Evolutionary conservation across 352 stramenopile genomes (phyloP).

Genomic region (Phytophthora pistaciae): DNA sequence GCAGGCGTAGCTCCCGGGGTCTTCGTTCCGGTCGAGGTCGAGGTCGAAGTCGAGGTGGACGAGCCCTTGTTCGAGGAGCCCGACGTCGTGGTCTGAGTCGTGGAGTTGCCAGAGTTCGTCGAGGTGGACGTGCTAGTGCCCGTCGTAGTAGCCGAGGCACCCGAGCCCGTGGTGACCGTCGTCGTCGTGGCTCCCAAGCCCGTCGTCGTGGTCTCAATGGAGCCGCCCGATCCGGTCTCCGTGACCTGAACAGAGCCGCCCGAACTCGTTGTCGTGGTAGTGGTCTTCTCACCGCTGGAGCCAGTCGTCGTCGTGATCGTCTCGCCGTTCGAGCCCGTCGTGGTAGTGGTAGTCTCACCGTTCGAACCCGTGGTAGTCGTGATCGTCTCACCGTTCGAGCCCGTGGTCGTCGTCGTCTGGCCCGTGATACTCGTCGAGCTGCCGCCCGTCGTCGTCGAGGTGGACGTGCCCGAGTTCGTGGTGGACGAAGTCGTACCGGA

Average conservation of each 20-base stretch:
- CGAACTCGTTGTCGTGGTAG: slow-evolving; percentile 29
- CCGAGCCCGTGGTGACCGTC: slow-evolving; percentile 20
- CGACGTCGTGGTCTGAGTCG: slow-evolving; percentile 19
- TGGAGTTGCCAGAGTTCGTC: slow-evolving; percentile 18
- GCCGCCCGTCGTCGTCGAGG: slow-evolving; percentile 13
- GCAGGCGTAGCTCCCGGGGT: slow-evolving; percentile 17
- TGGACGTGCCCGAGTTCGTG: slow-evolving; percentile 11
- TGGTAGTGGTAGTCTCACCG: slow-evolving; percentile 20
- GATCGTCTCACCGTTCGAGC: slow-evolving; percentile 6
- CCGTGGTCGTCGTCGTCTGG: slow-evolving; percentile 21
- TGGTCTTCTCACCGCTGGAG: slow-evolving; percentile 16
- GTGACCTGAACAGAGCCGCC: slow-evolving; percentile 24
- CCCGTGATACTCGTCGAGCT: slow-evolving; percentile 20
- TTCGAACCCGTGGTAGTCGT: slow-evolving; percentile 21
- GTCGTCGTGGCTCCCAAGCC: slow-evolving; percentile 14
- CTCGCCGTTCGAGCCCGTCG: slow-evolving; percentile 12
- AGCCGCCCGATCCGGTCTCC: slow-evolving; percentile 26
- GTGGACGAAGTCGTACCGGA: slow-evolving; percentile 1
- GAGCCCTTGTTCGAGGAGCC: slow-evolving; percentile 13
- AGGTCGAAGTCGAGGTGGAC: slow-evolving; percentile 15
- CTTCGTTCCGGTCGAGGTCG: slow-evolving; percentile 23
- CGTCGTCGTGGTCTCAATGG: slow-evolving; percentile 23
- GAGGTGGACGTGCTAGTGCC: slow-evolving; percentile 8
- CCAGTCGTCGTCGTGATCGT: slow-evolving; percentile 11
- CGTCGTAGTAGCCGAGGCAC: slow-evolving; percentile 25